Evolutionary conservation across 306 rosid species (phyloP).

Genomic region (Corylus heterophylla): DNA sequence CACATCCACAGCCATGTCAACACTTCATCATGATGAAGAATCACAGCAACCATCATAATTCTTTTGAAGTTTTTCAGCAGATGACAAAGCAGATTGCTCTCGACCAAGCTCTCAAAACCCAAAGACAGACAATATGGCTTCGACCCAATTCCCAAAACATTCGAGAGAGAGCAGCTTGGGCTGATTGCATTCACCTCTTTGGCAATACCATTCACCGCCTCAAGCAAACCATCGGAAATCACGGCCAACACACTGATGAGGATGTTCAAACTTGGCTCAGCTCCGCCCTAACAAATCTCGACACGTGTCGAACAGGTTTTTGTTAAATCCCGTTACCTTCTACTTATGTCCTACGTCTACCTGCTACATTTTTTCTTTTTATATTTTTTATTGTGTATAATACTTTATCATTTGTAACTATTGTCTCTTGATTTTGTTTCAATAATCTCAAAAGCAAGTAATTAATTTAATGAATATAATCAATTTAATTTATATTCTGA

Average conservation of each 20-base stretch:
- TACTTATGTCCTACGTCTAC: too few relatives aligned
- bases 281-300: constrained; percentile 9
- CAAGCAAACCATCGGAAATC: not conserved
- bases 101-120: too few relatives aligned
- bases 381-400: too few relatives aligned
- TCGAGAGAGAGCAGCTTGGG: not conserved
- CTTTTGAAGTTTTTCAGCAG: not conserved
- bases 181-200: not conserved
- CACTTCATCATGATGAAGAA: not conserved
- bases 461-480: too few relatives aligned
- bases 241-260: not conserved
- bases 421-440: too few relatives aligned
- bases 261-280: constrained; percentile 14
- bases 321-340: too few relatives aligned
- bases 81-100: not conserved
- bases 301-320: constrained; percentile 8
- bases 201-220: not conserved
- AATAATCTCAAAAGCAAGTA: too few relatives aligned
- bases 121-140: not conserved
- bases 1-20: not conserved
- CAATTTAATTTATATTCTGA: not conserved
- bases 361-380: too few relatives aligned
- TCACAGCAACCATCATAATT: not conserved
- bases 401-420: too few relatives aligned
- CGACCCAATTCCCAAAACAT: not conserved